A percentile compares a stretch with the other conserved stretches of the same genome.
Evolutionary conservation across 2,329 filamentous ascomycete genomes (phyloP).

Genomic region (Xylaria sp.): DNA sequence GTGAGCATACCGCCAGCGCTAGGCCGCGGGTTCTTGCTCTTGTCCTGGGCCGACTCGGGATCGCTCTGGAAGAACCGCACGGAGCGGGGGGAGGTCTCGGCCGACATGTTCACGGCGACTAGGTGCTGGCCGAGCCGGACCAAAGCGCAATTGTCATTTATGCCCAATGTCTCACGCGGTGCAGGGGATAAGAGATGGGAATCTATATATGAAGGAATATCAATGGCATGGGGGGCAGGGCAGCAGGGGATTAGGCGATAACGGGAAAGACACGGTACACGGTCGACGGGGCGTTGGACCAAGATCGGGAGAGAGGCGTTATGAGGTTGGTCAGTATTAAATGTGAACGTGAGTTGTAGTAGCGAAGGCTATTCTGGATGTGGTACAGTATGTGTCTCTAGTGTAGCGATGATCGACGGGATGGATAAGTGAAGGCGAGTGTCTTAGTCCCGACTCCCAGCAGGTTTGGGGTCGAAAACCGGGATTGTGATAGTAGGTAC

Average conservation of each 20-base stretch:
- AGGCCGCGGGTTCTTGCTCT: slow-evolving; percentile 37
- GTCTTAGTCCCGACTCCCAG: neutral
- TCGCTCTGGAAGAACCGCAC: slow-evolving; percentile 53
- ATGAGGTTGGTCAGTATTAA: neutral
- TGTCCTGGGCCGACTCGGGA: slow-evolving; percentile 41
- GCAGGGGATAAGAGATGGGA: neutral
- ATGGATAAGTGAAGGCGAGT: neutral
- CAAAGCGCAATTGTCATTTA: slow-evolving; percentile 20
- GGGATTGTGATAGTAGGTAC: neutral
- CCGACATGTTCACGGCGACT: slow-evolving; percentile 24
- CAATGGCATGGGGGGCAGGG: neutral
- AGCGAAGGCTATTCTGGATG: neutral
- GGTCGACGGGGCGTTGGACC: neutral
- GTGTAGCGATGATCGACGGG: neutral
- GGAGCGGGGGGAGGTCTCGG: slow-evolving; percentile 49
- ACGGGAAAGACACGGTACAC: neutral
- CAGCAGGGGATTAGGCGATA: neutral
- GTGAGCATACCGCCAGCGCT: slow-evolving; percentile 34
- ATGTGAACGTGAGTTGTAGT: neutral
- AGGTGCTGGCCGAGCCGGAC: slow-evolving; percentile 16
- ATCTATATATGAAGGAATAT: neutral
- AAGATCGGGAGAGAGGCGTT: neutral
- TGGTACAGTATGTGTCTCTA: neutral
- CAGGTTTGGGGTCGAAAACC: neutral
- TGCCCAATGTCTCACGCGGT: neutral